Evolutionary conservation across 2,329 filamentous ascomycete species (phyloP), one percentile per base, ranked within the genome.

Genomic region (Nectriaceae sp.): DNA sequence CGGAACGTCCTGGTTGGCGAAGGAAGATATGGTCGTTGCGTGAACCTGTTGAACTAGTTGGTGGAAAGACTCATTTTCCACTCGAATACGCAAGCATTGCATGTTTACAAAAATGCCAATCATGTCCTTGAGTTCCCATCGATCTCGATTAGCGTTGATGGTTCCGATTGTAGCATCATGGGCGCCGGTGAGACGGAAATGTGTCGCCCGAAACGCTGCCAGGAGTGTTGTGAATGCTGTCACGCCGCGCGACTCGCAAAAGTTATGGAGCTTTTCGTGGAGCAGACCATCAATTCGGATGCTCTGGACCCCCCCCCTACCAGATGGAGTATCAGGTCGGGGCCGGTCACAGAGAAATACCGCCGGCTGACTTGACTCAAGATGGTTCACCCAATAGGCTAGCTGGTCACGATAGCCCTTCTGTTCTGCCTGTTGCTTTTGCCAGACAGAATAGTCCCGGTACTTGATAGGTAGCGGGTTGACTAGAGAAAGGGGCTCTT

Each of bases 371-470:
- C 49, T 47, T 2, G 19, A 15, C 38, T 44, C 11, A 5, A 56
- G 42, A 6, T 50, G 35, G 26, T 1, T 42, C 19, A 0, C 59
- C 60, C 3, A 60, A 59, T 0, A 59, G 22, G 0, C 53, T 42
- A 15, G 45, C 24, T 0, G 60, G 60, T 1, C 60, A 41, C 1
- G 57, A 35, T 8, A 50, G 46, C 21, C 62, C 60, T 2, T 1
- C 26, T 44, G 0, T 38, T 48, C 11, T 64, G 58, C 2, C 22
- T 18, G 0, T 53, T 54, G 37, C 39, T 53, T 59, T 20, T 65
- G 60, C 61, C 62, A 65, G 0, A 29, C 11, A 1, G 63, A 37
- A 21, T 53, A 64, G 44, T 65, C 62, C 3, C 55, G 53, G 44
- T 65, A 65, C 20, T 64, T 55, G 4, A 65, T 59, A 0, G 57